Evolutionary conservation across 139 green algal species (phyloP).

Genomic region (Chara braunii): DNA sequence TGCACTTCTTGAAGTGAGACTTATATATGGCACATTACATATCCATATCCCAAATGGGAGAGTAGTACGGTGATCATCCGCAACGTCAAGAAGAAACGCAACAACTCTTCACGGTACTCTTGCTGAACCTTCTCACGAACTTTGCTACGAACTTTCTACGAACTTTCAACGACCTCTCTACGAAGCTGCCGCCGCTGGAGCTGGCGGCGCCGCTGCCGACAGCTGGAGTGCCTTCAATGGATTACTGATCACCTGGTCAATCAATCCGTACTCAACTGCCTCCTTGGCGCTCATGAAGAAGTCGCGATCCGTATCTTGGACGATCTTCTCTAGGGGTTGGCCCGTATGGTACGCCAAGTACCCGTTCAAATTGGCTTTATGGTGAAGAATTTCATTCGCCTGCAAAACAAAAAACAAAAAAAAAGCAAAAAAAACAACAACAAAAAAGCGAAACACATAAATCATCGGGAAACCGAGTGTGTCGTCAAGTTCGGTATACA

Average conservation of each 20-base stretch:
- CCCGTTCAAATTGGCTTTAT: constrained; percentile 97
- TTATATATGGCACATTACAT: no score
- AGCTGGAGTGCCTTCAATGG: constrained; percentile 30
- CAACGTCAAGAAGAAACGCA: no score
- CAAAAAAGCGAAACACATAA: constrained; percentile 3
- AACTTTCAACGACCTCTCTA: no score
- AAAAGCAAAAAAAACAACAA: background rate
- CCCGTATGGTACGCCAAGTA: constrained; percentile 94
- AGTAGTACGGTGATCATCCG: no score
- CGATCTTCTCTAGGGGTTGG: constrained; percentile 89
- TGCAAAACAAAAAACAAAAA: constrained; percentile 22
- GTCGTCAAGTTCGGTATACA: background rate
- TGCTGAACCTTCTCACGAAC: no score
- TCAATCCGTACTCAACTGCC: constrained; percentile 93
- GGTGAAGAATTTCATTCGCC: constrained; percentile 99
- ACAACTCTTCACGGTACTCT: no score
- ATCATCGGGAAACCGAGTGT: background rate
- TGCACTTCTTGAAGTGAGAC: no score
- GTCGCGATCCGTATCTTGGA: constrained; percentile 86
- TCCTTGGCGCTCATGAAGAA: constrained; percentile 98
- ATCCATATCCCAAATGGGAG: no score
- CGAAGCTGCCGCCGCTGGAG: no score
- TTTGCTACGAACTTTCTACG: no score
- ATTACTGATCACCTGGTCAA: constrained; percentile 61
- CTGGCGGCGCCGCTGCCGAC: no score